Base-by-base conservation (phyloP, 2,329 filamentous ascomycete species). In the Aurifilum marmelostoma region DNA sequence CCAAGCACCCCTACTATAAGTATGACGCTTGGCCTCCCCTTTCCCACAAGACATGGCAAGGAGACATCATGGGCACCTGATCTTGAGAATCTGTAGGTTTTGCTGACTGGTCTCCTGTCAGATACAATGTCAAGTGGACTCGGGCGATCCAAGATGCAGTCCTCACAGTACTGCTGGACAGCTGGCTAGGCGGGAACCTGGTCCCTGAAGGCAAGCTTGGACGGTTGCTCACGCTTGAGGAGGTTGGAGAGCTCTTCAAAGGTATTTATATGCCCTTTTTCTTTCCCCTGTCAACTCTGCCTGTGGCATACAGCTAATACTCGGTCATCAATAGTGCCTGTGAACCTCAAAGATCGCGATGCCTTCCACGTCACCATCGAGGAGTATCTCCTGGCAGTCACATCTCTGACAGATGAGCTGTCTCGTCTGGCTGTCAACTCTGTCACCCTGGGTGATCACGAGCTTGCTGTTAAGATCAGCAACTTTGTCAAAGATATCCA, bases 331-430 rank as follows among this genome's bases (percentile, higher is more conserved):
- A n/a, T 73, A 94, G 94, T 97, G 14, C 94, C 94, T 16, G 91
- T 96, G 72, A 97, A 97, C 78, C 86, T 97, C 76, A 97, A 97
- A 80, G 91, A 95, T 75, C 84, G 87, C 71, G 95, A 98, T 78
- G 88, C 89, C 64, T 99, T 99, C 85, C 96, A 99, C 79, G 85
- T 99, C 75, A 97, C 94, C 58, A 95, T 98, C 75, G 96, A 99
- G 81, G 96, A 99, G 81, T 99, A 99, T 80, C 89, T 99, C 32
- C 90, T 97, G 70, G 90, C 93, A 18, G 85, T 98, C 69, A 95
- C 96, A 69, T 89, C 90, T 70, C 88, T 98, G 70, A 92, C 96
- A 52, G 94, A 97, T 76, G 96, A 99, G 82, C 87, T 99, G 75
- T 87, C 92, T 70, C 93, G 95, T 56, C 88, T 99, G 69, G 94